phyloP scores from a whole-genome alignment of 129 eudicot species.

The Oenanthe sinensis region DNA sequence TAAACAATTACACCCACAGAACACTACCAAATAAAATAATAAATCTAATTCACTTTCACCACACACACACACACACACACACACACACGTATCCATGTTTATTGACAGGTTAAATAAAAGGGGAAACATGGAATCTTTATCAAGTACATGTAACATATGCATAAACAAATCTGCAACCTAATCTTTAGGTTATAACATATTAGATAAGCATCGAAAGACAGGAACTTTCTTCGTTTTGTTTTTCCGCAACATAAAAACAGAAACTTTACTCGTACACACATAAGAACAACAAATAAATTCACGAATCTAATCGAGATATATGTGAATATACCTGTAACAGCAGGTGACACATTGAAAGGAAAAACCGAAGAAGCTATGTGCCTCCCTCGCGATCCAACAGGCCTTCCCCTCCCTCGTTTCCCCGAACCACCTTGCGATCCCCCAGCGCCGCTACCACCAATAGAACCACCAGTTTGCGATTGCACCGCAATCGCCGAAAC shows the following conservation, averaged over 20 bases:
- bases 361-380: neutral
- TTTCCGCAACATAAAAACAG: neutral
- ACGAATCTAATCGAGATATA: neutral
- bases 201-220: neutral
- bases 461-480: slow-evolving; percentile 8
- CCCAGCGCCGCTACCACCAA: neutral
- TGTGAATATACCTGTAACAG: slow-evolving; percentile 19
- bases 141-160: neutral
- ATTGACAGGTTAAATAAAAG: neutral
- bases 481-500: slow-evolving; percentile 4
- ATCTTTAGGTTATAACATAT: too few relatives aligned
- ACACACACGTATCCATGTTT: neutral
- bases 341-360: neutral
- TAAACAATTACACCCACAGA: neutral
- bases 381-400: slow-evolving; percentile 36
- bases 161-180: neutral
- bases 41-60: neutral
- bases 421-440: neutral
- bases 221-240: neutral
- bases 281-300: neutral
- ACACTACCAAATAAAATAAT: neutral
- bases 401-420: slow-evolving; percentile 42
- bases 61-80: too few relatives aligned
- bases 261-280: neutral
- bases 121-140: neutral